A percentile compares a stretch with the other conserved stretches of the same genome.
Evolutionary conservation across 2,329 filamentous ascomycete species (phyloP).

Genomic region (Claviceps sp.): DNA sequence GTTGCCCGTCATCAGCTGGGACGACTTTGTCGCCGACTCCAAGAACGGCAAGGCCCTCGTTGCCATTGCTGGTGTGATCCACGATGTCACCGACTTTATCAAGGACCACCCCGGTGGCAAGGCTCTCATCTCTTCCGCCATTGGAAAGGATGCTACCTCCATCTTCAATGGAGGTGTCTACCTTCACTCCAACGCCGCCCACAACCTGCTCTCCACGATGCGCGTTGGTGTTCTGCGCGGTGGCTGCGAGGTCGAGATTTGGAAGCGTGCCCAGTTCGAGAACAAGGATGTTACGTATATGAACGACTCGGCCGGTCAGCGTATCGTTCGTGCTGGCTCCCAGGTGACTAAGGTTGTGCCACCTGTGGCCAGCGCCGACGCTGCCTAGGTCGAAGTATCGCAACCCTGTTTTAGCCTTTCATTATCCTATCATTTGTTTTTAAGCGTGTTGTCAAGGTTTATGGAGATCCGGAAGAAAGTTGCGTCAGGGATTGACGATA

Average conservation of each 20-base stretch:
- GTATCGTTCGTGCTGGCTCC: slow-evolving; percentile 72
- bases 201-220: slow-evolving; percentile 83
- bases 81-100: slow-evolving; percentile 75
- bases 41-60: slow-evolving; percentile 65
- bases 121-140: slow-evolving; percentile 67
- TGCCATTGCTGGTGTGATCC: slow-evolving; percentile 71
- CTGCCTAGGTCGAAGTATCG: slow-evolving; percentile 40
- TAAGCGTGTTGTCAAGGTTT: background rate
- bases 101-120: slow-evolving; percentile 84
- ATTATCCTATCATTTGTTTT: background rate
- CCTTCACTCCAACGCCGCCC: slow-evolving; percentile 77
- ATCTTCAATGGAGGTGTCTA: slow-evolving; percentile 91
- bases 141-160: slow-evolving; percentile 79
- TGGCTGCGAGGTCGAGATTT: slow-evolving; percentile 82
- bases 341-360: slow-evolving; percentile 75
- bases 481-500: background rate
- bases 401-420: background rate
- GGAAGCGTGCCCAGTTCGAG: slow-evolving; percentile 75
- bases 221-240: slow-evolving; percentile 75
- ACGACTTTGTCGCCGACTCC: slow-evolving; percentile 66
- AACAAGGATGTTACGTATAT: slow-evolving; percentile 71
- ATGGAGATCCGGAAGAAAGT: background rate
- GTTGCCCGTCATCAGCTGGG: slow-evolving; percentile 75
- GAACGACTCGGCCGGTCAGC: slow-evolving; percentile 68
- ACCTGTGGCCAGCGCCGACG: slow-evolving; percentile 71